Conservation (phyloP, 139 green algal genomes). For the Microglena sp. region DNA sequence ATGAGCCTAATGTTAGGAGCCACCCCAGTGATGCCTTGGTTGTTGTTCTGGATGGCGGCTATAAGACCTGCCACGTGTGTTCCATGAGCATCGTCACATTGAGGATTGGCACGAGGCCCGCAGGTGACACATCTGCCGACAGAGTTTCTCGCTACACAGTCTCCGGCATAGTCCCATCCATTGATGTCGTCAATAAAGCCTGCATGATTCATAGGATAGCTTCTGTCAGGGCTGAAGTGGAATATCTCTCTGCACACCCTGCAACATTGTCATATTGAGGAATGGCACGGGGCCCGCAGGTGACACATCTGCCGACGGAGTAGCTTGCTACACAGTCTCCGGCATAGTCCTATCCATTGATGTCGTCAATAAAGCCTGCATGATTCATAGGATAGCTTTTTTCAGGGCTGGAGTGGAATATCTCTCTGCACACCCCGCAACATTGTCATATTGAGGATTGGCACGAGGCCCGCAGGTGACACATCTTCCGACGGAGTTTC, state of each 20-base stretch:
- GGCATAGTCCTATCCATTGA: no score
- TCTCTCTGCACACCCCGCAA: no score
- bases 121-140: background rate
- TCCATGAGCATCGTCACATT: background rate
- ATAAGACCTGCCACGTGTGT: conserved; percentile 9
- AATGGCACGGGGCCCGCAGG: no score
- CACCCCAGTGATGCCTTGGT: conserved; percentile 3
- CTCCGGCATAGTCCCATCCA: conserved; percentile 19
- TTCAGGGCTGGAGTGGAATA: no score
- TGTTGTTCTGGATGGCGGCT: conserved; percentile 6
- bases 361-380: no score
- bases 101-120: background rate
- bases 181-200: conserved; percentile 17
- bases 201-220: background rate
- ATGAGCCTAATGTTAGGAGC: conserved; percentile 9
- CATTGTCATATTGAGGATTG: no score
- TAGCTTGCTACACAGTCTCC: no score
- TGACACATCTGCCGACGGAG: no score
- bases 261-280: no score
- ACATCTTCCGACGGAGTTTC: background rate
- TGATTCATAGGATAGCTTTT: no score
- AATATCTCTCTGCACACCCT: no score
- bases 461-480: background rate
- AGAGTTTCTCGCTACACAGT: background rate
- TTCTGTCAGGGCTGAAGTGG: no score